Evolutionary conservation across 805 yeast genomes (phyloP), one percentile per base, ranked within the genome.

Genomic region (Sugiyamaella qingdaonensis): DNA sequence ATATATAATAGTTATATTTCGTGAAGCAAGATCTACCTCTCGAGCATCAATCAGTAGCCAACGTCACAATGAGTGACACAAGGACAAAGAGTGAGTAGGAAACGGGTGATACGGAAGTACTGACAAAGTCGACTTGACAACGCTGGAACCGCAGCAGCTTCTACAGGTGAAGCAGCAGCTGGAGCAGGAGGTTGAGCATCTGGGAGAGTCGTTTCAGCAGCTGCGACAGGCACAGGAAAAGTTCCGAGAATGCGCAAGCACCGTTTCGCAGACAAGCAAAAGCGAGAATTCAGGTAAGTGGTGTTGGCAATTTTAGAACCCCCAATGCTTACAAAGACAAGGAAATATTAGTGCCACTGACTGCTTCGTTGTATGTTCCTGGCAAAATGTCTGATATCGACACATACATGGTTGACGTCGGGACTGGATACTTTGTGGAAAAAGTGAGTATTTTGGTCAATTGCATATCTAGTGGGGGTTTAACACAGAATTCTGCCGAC

Each of bases 391-490:
- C 76, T 43, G 81, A 85, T 54, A 78, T 78, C 49, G 78, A 84
- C 55, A 82, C 78, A 54, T 94, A 85, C 62, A 74, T 94, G 66
- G 96, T 94, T 9, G 99, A 94, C 66, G 84, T 94, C 24, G 99
- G 99, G 34, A 94, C 99, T 0, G 98, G 98, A 2, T 94, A 94
- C 67, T 94, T 79, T 66, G 91, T 90, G 14, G 96, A 89, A 65
- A 94, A 94, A 60, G 65, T 61, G 34, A 16, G 60, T 29, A 18
- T 4, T n/a, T 8, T 18, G 5, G 10, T 21, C 33, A n/a, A 44
- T 24, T n/a, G 16, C 47, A 8, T n/a, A 37, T 37, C 11, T 4
- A 18, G 16, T 14, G 31, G 48, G 21, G 44, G 27, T 34, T 46
- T 16, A 10, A 27, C 13, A n/a, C 41, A 64, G 69, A 69, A 69